Base-by-base conservation (phyloP, 768 basidiomycete species). In the Suillus subaureus region DNA sequence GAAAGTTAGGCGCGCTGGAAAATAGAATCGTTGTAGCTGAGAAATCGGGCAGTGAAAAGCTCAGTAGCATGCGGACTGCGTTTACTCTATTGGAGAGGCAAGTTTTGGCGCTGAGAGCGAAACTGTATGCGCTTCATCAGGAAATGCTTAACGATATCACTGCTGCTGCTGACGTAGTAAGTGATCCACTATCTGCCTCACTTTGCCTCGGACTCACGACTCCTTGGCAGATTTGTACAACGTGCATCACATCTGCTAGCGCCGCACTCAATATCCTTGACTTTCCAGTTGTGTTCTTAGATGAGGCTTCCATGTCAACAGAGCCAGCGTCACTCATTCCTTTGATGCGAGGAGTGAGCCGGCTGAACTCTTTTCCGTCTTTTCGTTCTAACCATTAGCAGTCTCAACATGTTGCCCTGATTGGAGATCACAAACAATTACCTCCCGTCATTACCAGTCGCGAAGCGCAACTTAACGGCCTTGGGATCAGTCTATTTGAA, bases 391-490 rank as follows among this genome's bases (percentile, higher is more conserved):
- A 66, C 64, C 12, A 28, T 66, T 52, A 57, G 26, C 49, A 96
- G 94, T 90, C 89, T 9, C 83, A 81, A 61, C 96, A 97, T 70
- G 82, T 94, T 39, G 87, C 94, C 1, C 85, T 98, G 55, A 96
- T 98, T 70, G 96, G 96, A n/a, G 96, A 98, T 78, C 96, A 98
- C 77, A 97, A 97, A 72, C 96, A 98, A 74, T 82, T 98, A 12
- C 94, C 96, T 9, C 94, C 96, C 0, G 87, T 97, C 67, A 93
- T 97, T 64, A 82, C 87, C 26, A 94, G 91, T 67, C 82, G 83
- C 26, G 88, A 93, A 73, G 96, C 94, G 0, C 83, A 86, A 70
- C 77, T 84, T 26, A 85, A 86, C 21, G 94, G 94, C 2, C 80
- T 97, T 21, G 89, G 88, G 15, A 84, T 87, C 33, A 93, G 92